Evolutionary conservation across 2,329 filamentous ascomycete genomes (phyloP).

Genomic region (Fusarium haematococcum): DNA sequence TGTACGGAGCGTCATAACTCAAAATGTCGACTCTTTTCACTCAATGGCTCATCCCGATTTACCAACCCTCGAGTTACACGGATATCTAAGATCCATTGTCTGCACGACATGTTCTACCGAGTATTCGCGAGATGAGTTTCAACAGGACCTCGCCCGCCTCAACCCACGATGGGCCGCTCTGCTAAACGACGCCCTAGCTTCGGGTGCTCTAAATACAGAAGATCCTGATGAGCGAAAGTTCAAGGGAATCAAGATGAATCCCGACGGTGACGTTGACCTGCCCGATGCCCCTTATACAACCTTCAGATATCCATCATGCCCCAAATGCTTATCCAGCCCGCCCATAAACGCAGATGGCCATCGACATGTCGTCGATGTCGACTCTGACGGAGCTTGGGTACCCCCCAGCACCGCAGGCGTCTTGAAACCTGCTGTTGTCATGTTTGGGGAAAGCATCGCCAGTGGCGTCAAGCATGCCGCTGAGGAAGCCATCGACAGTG

Average conservation of each 20-base stretch:
- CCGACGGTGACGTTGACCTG: constrained; percentile 93
- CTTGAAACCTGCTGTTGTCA: constrained; percentile 91
- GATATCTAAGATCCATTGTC: constrained; percentile 83
- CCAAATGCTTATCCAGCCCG: constrained; percentile 77
- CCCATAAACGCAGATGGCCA: constrained; percentile 67
- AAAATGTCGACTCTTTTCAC: constrained; percentile 98
- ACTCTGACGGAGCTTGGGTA: constrained; percentile 84
- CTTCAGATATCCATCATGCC: constrained; percentile 92
- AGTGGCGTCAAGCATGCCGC: constrained; percentile 77
- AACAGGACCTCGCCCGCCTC: constrained; percentile 77
- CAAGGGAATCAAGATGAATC: constrained; percentile 84
- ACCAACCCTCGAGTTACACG: constrained; percentile 87
- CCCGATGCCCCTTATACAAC: constrained; percentile 88
- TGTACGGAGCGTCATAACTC: constrained; percentile 84
- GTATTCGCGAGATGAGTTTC: constrained; percentile 79
- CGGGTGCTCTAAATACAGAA: constrained; percentile 82
- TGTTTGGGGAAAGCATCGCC: constrained; percentile 94
- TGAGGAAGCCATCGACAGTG: constrained; percentile 82
- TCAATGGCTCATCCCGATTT: constrained; percentile 78
- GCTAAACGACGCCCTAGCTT: constrained; percentile 75
- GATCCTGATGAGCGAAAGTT: constrained; percentile 76
- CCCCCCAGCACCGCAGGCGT: constrained; percentile 77
- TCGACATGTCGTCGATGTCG: constrained; percentile 72
- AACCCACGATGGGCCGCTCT: constrained; percentile 91
- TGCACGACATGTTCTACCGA: constrained; percentile 84